phyloP scores from a whole-genome alignment of 2,329 filamentous ascomycete species.

The Ceratocystis variospora region DNA sequence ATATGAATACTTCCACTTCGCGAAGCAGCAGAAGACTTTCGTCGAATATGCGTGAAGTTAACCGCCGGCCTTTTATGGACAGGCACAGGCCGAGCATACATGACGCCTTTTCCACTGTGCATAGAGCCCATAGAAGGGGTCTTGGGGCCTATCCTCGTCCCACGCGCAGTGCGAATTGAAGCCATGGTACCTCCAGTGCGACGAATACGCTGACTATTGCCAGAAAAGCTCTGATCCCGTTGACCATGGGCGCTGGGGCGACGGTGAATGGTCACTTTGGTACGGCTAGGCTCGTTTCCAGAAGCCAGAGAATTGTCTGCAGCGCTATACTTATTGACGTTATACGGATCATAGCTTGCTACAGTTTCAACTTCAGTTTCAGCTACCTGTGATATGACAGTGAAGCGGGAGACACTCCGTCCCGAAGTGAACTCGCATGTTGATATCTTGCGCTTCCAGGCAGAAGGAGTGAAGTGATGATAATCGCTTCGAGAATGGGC shows the following conservation, averaged over 20 bases:
- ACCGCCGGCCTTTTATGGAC: constrained; percentile 38
- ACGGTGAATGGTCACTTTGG: constrained; percentile 54
- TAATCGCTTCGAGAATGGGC: constrained; percentile 85
- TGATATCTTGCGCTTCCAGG: constrained; percentile 46
- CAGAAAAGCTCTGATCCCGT: constrained; percentile 20
- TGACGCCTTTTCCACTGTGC: constrained; percentile 28
- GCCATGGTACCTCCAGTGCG: constrained; percentile 13
- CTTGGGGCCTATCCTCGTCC: constrained; percentile 7
- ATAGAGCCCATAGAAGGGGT: constrained; percentile 36
- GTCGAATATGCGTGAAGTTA: constrained; percentile 38
- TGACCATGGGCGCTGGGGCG: constrained; percentile 18
- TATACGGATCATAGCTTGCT: constrained; percentile 72
- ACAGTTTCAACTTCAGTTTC: constrained; percentile 37
- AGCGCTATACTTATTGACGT: constrained; percentile 39
- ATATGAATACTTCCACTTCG: background rate
- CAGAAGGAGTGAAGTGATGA: constrained; percentile 55
- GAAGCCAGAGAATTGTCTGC: background rate
- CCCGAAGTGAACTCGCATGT: constrained; percentile 46
- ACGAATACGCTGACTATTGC: constrained; percentile 9
- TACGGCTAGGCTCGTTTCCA: constrained; percentile 39
- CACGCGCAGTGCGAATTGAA: constrained; percentile 10
- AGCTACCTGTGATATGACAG: constrained; percentile 49
- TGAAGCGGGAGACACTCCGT: constrained; percentile 46
- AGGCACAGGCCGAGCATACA: constrained; percentile 22
- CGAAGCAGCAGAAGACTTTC: constrained; percentile 9